A percentile compares a stretch with the other conserved stretches of the same genome.
phyloP scores from a whole-genome alignment of 2,329 filamentous ascomycete genomes.

The Pseudopithomyces maydicus region DNA sequence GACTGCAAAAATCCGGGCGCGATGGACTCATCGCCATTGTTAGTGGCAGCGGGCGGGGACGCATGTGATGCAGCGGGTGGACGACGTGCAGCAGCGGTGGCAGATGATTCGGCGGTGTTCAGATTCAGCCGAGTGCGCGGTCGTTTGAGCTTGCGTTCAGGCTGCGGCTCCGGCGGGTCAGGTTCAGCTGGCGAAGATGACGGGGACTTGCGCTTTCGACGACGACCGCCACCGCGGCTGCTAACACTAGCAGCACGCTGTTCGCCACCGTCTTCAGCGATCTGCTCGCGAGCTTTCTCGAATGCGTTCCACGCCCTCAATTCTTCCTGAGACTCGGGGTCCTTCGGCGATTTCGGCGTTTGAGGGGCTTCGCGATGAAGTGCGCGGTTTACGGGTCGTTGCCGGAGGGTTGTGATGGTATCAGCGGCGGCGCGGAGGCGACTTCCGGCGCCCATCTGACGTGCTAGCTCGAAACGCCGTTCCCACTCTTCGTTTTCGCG shows the following conservation, averaged over 20 bases:
- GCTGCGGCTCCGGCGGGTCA: slow-evolving; percentile 62
- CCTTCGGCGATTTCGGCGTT: slow-evolving; percentile 57
- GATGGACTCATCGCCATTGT: slow-evolving; percentile 35
- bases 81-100: slow-evolving; percentile 33
- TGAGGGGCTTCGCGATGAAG: slow-evolving; percentile 45
- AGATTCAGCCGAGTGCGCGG: slow-evolving; percentile 76
- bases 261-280: slow-evolving; percentile 30
- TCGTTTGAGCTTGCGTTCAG: slow-evolving; percentile 83
- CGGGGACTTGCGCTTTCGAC: slow-evolving; percentile 78
- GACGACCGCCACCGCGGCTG: slow-evolving; percentile 48
- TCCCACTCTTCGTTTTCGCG: slow-evolving; percentile 76
- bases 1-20: slow-evolving; percentile 84
- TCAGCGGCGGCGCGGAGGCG: slow-evolving; percentile 73
- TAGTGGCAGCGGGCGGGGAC: slow-evolving; percentile 29
- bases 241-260: slow-evolving; percentile 25
- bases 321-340: slow-evolving; percentile 79
- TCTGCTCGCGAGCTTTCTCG: slow-evolving; percentile 75
- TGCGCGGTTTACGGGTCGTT: slow-evolving; percentile 42
- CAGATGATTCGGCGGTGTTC: slow-evolving; percentile 53
- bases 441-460: slow-evolving; percentile 74
- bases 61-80: slow-evolving; percentile 31
- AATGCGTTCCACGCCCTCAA: slow-evolving; percentile 87
- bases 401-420: slow-evolving; percentile 57
- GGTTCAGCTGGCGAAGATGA: slow-evolving; percentile 73
- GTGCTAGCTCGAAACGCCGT: slow-evolving; percentile 80